Base-by-base conservation (phyloP, 176 grass and related monocot genomes). In the Triticum dicoccoides region DNA sequence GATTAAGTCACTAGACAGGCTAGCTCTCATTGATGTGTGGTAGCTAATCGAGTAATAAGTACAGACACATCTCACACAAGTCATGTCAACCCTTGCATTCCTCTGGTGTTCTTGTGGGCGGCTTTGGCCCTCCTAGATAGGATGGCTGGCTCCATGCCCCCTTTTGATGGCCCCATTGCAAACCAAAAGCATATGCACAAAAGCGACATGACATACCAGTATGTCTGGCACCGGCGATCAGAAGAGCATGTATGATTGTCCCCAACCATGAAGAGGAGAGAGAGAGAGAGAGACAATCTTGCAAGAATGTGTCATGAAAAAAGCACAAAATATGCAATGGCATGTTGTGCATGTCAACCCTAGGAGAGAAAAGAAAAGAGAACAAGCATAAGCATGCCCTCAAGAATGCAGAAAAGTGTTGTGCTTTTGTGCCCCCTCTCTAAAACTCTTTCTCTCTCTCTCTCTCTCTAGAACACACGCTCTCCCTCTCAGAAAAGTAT, bases 261-360 rank as follows among this genome's bases (percentile, higher is more conserved):
- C 58, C 65, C 79, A 23, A 15, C 86, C 69, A 80, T 74, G 67
- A 72, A 61, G 64, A 34, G 5, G 37, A 39, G 37, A 38, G 37
- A 6, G 35, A 49, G 65, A 59, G 41, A 56, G 68, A 63, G 14
- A 92, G 37, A 87, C 74, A 81, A 73, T 82, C 25, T 74, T 81
- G 79, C 38, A 87, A 83, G 58, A 44, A 85, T 75, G 70, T 58
- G 85, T 73, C 83, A 83, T 78, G 82, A 5, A 80, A 70, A 92
- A 85, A 83, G 82, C 86, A 79, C 87, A 83, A 86, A 87, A 91
- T 86, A 89, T 89, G 76, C 74, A 86, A 89, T 54, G 64, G 21
- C 52, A 68, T 75, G 45, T 25, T 87, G 77, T 81, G 87, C 87
- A 92, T 92, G 93, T 91, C 92, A 95, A 97, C 90, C 92, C 91